Percentiles rank a stretch among this genome's conserved stretches.
Evolutionary conservation across 768 basidiomycete genomes (phyloP).

Genomic region (Gautieria morchelliformis): DNA sequence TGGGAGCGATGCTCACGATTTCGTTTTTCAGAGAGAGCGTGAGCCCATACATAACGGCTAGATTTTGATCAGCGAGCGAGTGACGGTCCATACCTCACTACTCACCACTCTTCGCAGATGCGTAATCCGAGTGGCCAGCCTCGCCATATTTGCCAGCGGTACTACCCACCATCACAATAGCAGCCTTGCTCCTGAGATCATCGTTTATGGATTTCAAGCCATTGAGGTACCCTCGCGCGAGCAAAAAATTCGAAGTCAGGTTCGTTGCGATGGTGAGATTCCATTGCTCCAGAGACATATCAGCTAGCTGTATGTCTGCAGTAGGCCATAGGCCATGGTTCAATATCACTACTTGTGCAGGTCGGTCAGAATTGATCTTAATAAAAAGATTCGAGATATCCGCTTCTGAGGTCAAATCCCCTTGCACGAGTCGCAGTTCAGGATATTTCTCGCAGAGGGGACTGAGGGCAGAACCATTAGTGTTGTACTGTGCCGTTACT

Average conservation of each 20-base stretch:
- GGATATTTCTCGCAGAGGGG: slow-evolving; percentile 29
- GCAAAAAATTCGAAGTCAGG: slow-evolving; percentile 58
- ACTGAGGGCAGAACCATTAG: slow-evolving; percentile 33
- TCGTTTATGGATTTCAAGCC: slow-evolving; percentile 30
- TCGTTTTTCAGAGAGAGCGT: slow-evolving; percentile 67
- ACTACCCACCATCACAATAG: slow-evolving; percentile 60
- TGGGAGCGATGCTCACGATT: slow-evolving; percentile 66
- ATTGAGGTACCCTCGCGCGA: slow-evolving; percentile 50
- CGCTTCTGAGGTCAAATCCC: slow-evolving; percentile 48
- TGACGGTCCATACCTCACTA: no score
- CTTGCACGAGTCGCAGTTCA: slow-evolving; percentile 33
- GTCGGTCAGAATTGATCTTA: slow-evolving; percentile 24
- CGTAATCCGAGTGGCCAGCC: slow-evolving; percentile 56
- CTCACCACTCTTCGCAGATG: slow-evolving; percentile 59
- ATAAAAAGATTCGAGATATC: slow-evolving; percentile 43
- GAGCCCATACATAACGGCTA: slow-evolving; percentile 67
- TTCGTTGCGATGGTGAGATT: slow-evolving; percentile 50
- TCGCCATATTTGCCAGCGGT: slow-evolving; percentile 69
- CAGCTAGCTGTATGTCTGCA: slow-evolving; percentile 38
- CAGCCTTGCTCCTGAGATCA: slow-evolving; percentile 42
- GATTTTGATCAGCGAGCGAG: background rate
- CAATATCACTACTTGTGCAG: slow-evolving; percentile 48
- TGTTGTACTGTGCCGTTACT: slow-evolving; percentile 66
- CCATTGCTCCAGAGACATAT: slow-evolving; percentile 59
- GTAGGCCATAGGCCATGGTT: slow-evolving; percentile 50